phyloP scores from a whole-genome alignment of 805 yeast genomes.

The Metschnikowia sp. region DNA sequence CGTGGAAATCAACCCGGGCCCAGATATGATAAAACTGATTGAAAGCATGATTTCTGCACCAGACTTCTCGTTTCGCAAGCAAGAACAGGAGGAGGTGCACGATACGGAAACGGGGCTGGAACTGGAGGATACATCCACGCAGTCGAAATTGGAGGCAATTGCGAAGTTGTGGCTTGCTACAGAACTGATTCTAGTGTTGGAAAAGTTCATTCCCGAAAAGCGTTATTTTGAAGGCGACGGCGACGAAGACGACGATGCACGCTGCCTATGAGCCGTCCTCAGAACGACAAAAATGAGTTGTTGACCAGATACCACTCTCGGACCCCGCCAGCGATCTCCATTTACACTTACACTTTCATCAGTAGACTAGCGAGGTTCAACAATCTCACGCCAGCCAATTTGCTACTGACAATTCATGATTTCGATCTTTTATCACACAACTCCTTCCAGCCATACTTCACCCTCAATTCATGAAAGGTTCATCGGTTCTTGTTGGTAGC shows the following conservation, averaged over 20 bases:
- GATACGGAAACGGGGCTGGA: background rate
- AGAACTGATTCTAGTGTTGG: slow-evolving; percentile 44
- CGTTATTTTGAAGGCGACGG: slow-evolving; percentile 21
- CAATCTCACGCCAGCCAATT: slow-evolving; percentile 76
- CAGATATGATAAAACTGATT: slow-evolving; percentile 5
- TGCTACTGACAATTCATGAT: slow-evolving; percentile 81
- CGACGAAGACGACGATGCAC: slow-evolving; percentile 7
- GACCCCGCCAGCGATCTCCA: slow-evolving; percentile 84
- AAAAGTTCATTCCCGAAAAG: slow-evolving; percentile 25
- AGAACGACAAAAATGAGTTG: slow-evolving; percentile 17
- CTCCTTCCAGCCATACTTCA: slow-evolving; percentile 64
- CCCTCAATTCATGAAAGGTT: slow-evolving; percentile 85
- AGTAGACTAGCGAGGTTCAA: slow-evolving; percentile 79
- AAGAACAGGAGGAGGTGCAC: background rate
- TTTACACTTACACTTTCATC: slow-evolving; percentile 52
- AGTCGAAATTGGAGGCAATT: slow-evolving; percentile 49
- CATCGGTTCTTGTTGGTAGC: slow-evolving; percentile 89
- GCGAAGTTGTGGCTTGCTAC: slow-evolving; percentile 64
- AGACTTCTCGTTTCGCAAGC: background rate
- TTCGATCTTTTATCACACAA: slow-evolving; percentile 79
- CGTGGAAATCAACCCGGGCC: slow-evolving; percentile 3
- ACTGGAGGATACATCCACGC: slow-evolving; percentile 20
- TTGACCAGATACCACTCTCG: slow-evolving; percentile 92
- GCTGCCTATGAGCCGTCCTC: slow-evolving; percentile 10
- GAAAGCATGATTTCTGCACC: slow-evolving; percentile 9